Evolutionary conservation across 257 asterid species (phyloP), one percentile per base, ranked within the genome.

Genomic region (Nicotiana tomentosiformis): DNA sequence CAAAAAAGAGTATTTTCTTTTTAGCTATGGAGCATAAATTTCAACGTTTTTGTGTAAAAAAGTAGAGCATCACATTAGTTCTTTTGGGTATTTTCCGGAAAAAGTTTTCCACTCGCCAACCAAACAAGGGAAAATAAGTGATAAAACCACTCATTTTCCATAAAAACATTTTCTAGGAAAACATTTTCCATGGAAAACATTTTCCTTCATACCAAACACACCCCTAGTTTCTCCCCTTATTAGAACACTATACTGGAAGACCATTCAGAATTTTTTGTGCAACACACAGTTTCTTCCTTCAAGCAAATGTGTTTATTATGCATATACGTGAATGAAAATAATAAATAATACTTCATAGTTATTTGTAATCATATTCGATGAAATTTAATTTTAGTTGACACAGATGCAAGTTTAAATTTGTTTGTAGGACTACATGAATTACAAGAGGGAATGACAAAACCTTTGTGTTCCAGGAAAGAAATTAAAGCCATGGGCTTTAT

Each of bases 401-500:
- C 80, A 76, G 4, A 29, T 51, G 32, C 80, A 26, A 64, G 77
- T 62, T 80, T 60, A 46, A 61, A 74, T n/a, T 74, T 26, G 61
- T 74, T 4, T 6, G 60, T 26, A 74, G 64, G 15, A 15, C 29
- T 14, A 18, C 65, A 2, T 18, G 16, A 17, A 56, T 39, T 11
- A 5, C 16, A n/a, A 32, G 20, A 32, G 81, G 39, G 78, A 30
- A 66, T 51, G 76, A 84, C 78, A 67, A n/a, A 85, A 95, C 99
- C 99, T 95, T 78, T 94, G 91, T 66, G 97, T 95, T 86, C 99
- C 99, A 30, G 97, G 98, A 74, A 95, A 94, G 90, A 94, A 94
- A 84, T 95, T 95, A 66, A 92, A 95, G 58, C 96, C 97, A 83
- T 95, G 96, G 66, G 93, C 99, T 89, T 92, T 94, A 77, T 90